Conservation (phyloP, 2,329 filamentous ascomycete species). For the Neonectria hederae region DNA sequence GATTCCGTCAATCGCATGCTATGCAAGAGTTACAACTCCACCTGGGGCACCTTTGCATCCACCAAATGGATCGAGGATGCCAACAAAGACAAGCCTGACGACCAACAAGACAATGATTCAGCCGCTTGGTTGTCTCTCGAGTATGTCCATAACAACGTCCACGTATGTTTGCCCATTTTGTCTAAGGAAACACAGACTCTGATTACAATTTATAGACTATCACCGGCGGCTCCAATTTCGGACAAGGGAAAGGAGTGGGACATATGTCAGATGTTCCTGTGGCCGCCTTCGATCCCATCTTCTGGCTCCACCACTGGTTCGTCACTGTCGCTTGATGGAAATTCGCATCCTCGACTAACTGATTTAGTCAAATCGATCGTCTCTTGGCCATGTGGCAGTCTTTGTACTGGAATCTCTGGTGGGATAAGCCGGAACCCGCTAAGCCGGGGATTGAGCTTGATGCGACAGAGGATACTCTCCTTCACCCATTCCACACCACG, state of each 20-base stretch:
- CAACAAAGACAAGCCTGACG: neutral
- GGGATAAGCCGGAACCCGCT: slow-evolving; percentile 4
- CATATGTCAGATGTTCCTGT: slow-evolving; percentile 65
- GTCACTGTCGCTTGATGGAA: neutral
- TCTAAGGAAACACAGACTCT: neutral
- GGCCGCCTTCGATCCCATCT: slow-evolving; percentile 71
- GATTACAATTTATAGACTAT: neutral
- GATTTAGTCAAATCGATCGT: slow-evolving; percentile 21
- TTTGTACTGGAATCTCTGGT: slow-evolving; percentile 26
- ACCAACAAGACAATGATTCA: neutral
- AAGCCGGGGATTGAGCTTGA: neutral
- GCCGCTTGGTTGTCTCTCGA: slow-evolving; percentile 44
- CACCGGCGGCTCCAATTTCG: slow-evolving; percentile 34
- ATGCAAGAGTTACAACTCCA: slow-evolving; percentile 36
- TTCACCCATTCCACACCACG: slow-evolving; percentile 21
- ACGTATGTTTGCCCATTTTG: slow-evolving; percentile 30
- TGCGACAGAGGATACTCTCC: neutral
- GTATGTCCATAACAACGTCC: slow-evolving; percentile 52
- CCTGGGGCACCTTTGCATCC: slow-evolving; percentile 30
- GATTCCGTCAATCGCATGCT: slow-evolving; percentile 39
- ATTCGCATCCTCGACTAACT: neutral
- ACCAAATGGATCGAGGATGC: slow-evolving; percentile 10
- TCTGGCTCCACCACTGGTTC: slow-evolving; percentile 67
- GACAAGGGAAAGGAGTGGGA: slow-evolving; percentile 50
- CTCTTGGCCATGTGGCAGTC: slow-evolving; percentile 27